Evolutionary conservation across 192 early-diverging fungal species (phyloP).

Genomic region (Backusella tuberculispora): DNA sequence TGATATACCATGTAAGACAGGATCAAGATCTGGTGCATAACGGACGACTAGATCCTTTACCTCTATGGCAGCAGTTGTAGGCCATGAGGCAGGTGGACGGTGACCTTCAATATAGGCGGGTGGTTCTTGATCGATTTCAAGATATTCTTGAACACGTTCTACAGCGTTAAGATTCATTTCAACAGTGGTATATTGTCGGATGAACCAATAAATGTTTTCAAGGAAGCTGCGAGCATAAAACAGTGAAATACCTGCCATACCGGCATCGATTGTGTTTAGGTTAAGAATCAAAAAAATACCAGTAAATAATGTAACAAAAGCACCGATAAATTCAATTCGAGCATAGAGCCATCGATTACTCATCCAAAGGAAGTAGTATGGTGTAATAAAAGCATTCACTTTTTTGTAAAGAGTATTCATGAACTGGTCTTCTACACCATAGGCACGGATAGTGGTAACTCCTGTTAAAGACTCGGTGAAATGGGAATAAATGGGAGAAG

Average conservation of each 20-base stretch:
- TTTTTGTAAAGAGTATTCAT: constrained; percentile 58
- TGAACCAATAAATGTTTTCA: constrained; percentile 54
- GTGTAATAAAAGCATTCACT: constrained; percentile 69
- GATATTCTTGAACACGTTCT: constrained; percentile 85
- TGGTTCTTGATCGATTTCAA: constrained; percentile 79
- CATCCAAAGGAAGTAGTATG: constrained; percentile 75
- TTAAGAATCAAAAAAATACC: constrained; percentile 65
- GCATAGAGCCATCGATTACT: constrained; percentile 80
- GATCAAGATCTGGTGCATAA: constrained; percentile 63
- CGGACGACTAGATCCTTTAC: constrained; percentile 63
- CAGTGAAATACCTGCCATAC: constrained; percentile 82
- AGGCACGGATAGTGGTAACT: constrained; percentile 83
- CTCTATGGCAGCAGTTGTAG: constrained; percentile 58
- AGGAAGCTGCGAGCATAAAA: constrained; percentile 84
- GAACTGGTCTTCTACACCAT: constrained; percentile 67
- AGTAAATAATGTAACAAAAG: constrained; percentile 70
- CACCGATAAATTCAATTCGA: constrained; percentile 58
- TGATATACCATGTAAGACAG: constrained; percentile 35
- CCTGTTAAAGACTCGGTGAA: constrained; percentile 83
- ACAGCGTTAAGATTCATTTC: constrained; percentile 88
- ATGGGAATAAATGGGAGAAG: constrained; percentile 77
- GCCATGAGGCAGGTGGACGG: constrained; percentile 60
- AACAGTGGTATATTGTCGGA: constrained; percentile 72
- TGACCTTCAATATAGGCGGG: constrained; percentile 58
- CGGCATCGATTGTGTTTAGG: constrained; percentile 59